phyloP scores from a whole-genome alignment of 805 yeast species.

The Jamesozyma jinghongensis region DNA sequence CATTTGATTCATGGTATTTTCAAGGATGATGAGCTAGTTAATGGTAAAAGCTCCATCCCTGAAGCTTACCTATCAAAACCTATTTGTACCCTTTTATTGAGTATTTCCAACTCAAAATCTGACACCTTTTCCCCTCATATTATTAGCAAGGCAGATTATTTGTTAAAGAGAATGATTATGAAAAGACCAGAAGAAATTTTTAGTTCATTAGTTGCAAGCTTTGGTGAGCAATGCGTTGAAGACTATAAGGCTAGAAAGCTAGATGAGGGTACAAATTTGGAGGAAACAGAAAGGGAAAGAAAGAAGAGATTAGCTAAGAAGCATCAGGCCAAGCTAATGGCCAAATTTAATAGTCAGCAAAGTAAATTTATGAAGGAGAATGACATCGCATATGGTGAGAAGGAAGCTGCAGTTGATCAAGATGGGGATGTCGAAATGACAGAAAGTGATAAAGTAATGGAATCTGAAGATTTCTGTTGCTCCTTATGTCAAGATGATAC shows the following conservation, averaged over 20 bases:
- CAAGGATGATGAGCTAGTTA: constrained; percentile 37
- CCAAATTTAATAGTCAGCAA: constrained; percentile 64
- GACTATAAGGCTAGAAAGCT: constrained; percentile 41
- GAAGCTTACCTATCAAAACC: constrained; percentile 47
- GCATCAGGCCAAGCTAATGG: constrained; percentile 52
- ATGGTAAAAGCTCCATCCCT: constrained; percentile 35
- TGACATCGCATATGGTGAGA: constrained; percentile 24
- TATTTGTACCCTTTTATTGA: constrained; percentile 44
- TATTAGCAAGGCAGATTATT: constrained; percentile 45
- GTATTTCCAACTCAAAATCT: constrained; percentile 39
- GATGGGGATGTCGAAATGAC: constrained; percentile 39
- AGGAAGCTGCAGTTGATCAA: constrained; percentile 29
- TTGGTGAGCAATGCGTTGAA: constrained; percentile 47
- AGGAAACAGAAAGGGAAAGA: constrained; percentile 48
- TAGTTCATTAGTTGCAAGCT: constrained; percentile 44
- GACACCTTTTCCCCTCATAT: constrained; percentile 37
- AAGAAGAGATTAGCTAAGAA: constrained; percentile 50
- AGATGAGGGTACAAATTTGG: constrained; percentile 30
- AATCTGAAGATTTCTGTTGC: constrained; percentile 35
- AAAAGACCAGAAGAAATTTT: constrained; percentile 41
- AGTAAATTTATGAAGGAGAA: constrained; percentile 57
- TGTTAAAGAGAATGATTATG: constrained; percentile 43
- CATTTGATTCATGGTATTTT: constrained; percentile 63
- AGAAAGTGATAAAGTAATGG: constrained; percentile 26
- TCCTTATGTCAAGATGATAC: constrained; percentile 52